These are phyloP conservation scores for Leccinum subtestaceum DNA, from an alignment of 768 basidiomycete species.

Conservation along the genomic window DNA sequence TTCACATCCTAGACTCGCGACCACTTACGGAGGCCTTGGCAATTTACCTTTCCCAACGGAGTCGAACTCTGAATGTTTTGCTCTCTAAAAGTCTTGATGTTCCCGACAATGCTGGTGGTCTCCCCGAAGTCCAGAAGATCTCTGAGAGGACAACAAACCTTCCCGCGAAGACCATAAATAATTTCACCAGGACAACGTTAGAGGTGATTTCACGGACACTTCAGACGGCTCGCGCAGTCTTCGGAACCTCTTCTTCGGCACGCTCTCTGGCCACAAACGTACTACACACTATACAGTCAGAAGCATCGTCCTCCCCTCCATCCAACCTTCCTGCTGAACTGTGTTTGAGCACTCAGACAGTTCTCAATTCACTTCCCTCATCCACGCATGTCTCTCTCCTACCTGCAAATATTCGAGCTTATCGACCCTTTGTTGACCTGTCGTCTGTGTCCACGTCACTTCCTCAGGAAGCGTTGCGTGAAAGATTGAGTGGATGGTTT, in stretches of 20 bases:
- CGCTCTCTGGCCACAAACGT: slow-evolving; percentile 52
- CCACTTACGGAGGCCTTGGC: slow-evolving; percentile 71
- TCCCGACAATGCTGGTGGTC: slow-evolving; percentile 36
- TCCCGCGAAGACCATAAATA: slow-evolving; percentile 44
- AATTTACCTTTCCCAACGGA: slow-evolving; percentile 69
- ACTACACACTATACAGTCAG: slow-evolving; percentile 63
- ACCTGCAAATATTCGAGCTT: slow-evolving; percentile 65
- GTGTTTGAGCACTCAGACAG: slow-evolving; percentile 59
- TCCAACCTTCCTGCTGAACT: slow-evolving; percentile 47
- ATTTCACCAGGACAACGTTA: slow-evolving; percentile 50
- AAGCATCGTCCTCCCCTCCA: slow-evolving; percentile 29
- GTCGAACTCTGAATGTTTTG: slow-evolving; percentile 50
- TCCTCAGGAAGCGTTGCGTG: slow-evolving; percentile 40
- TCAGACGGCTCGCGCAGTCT: slow-evolving; percentile 53
- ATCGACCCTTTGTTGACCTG: slow-evolving; percentile 83
- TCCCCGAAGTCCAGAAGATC: slow-evolving; percentile 17
- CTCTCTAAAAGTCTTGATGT: slow-evolving; percentile 36
- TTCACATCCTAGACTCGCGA: slow-evolving; percentile 87
- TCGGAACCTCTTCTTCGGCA: slow-evolving; percentile 37
- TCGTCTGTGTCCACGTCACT: slow-evolving; percentile 55
- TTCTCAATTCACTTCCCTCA: slow-evolving; percentile 75
- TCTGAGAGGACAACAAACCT: neutral
- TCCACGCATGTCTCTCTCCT: slow-evolving; percentile 80
- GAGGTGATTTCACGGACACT: slow-evolving; percentile 60
- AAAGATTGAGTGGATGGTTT: slow-evolving; percentile 65